These are phyloP conservation scores for Pigoraptor vietnamica DNA, from an alignment of 78 protist genomes.

Conservation along the genomic window DNA sequence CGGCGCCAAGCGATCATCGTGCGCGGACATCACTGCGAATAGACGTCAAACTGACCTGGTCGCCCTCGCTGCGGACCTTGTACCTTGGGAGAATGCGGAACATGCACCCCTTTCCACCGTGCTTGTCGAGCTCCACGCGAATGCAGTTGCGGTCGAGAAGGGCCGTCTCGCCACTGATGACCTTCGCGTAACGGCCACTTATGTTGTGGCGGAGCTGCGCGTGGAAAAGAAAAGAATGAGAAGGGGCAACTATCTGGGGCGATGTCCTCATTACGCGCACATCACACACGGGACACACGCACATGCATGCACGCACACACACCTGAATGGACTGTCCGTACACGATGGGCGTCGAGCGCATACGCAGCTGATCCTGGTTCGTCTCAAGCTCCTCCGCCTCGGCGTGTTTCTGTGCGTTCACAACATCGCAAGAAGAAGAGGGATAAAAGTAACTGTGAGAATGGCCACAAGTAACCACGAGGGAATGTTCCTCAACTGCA, in stretches of 20 bases:
- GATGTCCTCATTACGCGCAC: not conserved
- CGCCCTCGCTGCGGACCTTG: slow-evolving; percentile 25
- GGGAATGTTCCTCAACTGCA: no score
- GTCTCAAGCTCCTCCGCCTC: not conserved
- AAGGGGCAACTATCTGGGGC: not conserved
- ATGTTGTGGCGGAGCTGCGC: not conserved
- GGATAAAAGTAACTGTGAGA: not conserved
- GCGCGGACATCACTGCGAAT: not conserved
- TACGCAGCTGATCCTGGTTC: not conserved
- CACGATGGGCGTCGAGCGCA: not conserved
- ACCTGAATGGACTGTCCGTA: slow-evolving; percentile 11
- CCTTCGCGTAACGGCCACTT: not conserved
- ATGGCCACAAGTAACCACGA: no score
- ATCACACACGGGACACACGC: not conserved
- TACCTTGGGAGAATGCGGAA: slow-evolving; percentile 10
- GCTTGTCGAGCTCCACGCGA: not conserved
- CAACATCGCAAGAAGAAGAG: no score
- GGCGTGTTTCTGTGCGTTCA: not conserved
- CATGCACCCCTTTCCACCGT: not conserved
- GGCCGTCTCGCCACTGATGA: not conserved
- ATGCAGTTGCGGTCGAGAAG: not conserved
- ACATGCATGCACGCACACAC: not conserved
- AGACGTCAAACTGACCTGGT: not conserved
- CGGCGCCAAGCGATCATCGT: not conserved
- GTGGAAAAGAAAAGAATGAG: not conserved